Evolutionary conservation across 352 stramenopile genomes (phyloP), one percentile per base, ranked within the genome.

Genomic region (Phytophthora cryptogea): DNA sequence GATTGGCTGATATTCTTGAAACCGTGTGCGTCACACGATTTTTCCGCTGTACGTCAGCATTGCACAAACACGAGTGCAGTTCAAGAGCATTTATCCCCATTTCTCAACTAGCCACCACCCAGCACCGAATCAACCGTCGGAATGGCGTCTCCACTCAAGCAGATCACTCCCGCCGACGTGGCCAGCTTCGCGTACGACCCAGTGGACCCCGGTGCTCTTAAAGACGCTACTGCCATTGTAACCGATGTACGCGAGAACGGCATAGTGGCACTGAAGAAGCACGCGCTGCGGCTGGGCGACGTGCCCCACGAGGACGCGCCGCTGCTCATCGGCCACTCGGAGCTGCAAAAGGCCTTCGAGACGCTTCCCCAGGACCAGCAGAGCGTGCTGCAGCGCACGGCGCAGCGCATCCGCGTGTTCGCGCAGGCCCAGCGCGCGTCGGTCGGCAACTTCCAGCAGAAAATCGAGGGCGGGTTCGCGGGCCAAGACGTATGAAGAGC

Each of bases 401-500:
- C 94, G 44, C 63, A 83, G 49, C 86, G 97, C 36, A 92, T 99
- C 53, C 79, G 89, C 42, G 58, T 69, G 3, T 99, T 99, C 75
- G 97, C 97, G 2, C 76, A 97, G 54, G 82, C 91, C 9, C 97
- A 99, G 72, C 86, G 94, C 40, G 78, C 68, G 10, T 96, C 89
- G 31, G 90, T 99, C 36, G 57, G 71, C 49, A 97, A 98, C 71
- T 96, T 98, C 54, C 74, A 97, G 74, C 88, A 98, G 52, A 71
- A 87, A 66, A 99, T 99, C 80, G 95, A 96, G 4, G 96, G 97
- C 42, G 96, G 96, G 20, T 88, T 94, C 56, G 96, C 96, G 6
- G 97, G 97, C 16, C 97, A 99, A 86, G 94, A 97, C 54, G 78
- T 86, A 49, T 9, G 60, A 72, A 39, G 48, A 30, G 40, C 54